Base-by-base conservation (phyloP, 177 flowering plant genomes). In the Telopea speciosissima region DNA sequence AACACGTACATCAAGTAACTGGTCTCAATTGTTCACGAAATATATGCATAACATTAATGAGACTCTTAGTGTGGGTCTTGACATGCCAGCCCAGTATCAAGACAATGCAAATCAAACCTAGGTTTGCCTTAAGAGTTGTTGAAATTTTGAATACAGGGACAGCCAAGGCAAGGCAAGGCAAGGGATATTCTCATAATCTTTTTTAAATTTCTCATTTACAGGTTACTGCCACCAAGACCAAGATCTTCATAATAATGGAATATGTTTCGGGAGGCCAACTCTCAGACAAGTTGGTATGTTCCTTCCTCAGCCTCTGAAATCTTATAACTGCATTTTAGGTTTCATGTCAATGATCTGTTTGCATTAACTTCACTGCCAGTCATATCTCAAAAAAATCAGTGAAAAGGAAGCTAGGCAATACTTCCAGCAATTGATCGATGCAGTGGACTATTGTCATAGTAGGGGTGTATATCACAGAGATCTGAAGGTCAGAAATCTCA, bases 381-480 rank as follows among this genome's bases (percentile, higher is more conserved):
- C 87, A 14, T 88, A 87, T 67, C 69, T 71, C 21, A 81, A 81
- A 70, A 85, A 69, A 74, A 72, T 92, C 28, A 66, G 66, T 59
- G 98, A 94, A 78, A 25, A 44, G 3, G 92, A 89, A 52, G 96
- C 93, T 28, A 88, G 97, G 72, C 87, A 86, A 62, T 74, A 86
- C 65, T 92, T 94, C 76, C 98, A 94, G 73, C 97, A 90, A 73
- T 81, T 94, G 76, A 88, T 92, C 66, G 93, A 90, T 76, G 93
- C 90, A 2, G 86, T 94, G 62, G 94, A 90, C 70, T 88, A 94
- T 49, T 94, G 96, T 79, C 98, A 94, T 80, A 70, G 79, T 62
- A 85, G 82, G 82, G 93, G 96, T 36, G 96, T 92, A 36, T 92
- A 83, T 75, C 98, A 94, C 75, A 86, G 98, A 80, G 97, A 92